phyloP scores from a whole-genome alignment of 1,284 basidiomycete species.

The Ganoderma lucidum region DNA sequence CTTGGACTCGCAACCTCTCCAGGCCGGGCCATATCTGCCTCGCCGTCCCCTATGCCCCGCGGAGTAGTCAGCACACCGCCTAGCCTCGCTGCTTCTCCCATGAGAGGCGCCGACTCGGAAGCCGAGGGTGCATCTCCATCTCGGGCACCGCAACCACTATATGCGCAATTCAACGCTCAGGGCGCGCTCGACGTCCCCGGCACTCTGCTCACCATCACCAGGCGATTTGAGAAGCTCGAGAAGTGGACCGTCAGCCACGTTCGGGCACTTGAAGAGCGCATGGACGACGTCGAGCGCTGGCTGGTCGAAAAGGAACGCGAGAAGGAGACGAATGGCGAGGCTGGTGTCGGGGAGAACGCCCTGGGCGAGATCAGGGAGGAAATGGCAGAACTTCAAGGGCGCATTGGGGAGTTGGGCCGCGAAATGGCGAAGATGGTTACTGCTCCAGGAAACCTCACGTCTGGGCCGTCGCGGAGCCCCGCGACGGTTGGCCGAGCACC shows the following conservation, averaged over 20 bases:
- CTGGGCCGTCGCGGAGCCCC: slow-evolving; percentile 56
- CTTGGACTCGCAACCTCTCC: slow-evolving; percentile 50
- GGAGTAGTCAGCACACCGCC: slow-evolving; percentile 58
- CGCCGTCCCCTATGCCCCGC: slow-evolving; percentile 60
- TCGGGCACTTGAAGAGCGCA: slow-evolving; percentile 81
- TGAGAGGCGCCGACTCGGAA: slow-evolving; percentile 51
- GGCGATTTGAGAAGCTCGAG: slow-evolving; percentile 85
- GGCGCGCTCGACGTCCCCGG: slow-evolving; percentile 76
- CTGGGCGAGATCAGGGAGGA: slow-evolving; percentile 68
- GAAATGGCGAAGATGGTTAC: slow-evolving; percentile 79
- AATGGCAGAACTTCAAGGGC: slow-evolving; percentile 72
- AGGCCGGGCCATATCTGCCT: slow-evolving; percentile 55
- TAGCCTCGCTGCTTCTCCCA: slow-evolving; percentile 65
- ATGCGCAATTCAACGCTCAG: slow-evolving; percentile 74
- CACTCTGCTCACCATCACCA: slow-evolving; percentile 72
- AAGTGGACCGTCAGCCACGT: slow-evolving; percentile 86
- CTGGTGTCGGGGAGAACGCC: slow-evolving; percentile 42
- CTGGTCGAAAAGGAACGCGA: slow-evolving; percentile 76
- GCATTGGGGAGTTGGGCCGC: slow-evolving; percentile 74
- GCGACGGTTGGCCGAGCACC: slow-evolving; percentile 50
- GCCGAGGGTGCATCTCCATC: slow-evolving; percentile 59
- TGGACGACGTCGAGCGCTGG: slow-evolving; percentile 86
- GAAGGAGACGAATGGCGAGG: slow-evolving; percentile 38
- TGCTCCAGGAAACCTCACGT: slow-evolving; percentile 61
- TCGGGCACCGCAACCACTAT: slow-evolving; percentile 68